Evolutionary conservation across 305 asterid species (phyloP).

Genomic region (Andrographis paniculata): DNA sequence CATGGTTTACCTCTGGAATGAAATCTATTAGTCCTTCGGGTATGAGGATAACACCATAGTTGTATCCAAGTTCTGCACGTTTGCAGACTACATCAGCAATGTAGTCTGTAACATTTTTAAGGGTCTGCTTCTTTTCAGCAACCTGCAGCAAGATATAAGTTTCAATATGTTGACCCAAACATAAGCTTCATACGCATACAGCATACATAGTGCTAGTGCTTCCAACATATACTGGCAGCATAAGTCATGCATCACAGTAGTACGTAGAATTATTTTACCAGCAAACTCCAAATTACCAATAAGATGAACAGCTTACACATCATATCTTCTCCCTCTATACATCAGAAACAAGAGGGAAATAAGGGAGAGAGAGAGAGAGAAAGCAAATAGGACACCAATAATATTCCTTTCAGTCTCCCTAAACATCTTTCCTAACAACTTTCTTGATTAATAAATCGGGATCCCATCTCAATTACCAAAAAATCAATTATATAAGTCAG

Average conservation of each 20-base stretch:
- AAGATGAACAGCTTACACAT: background rate
- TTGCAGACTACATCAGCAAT: conserved; percentile 76
- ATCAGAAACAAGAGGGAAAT: background rate
- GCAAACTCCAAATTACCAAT: background rate
- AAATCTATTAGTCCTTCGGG: conserved; percentile 98
- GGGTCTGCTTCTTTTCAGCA: conserved; percentile 82
- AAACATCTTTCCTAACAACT: conserved; percentile 1
- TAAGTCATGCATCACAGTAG: background rate
- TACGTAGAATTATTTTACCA: background rate
- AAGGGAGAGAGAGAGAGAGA: background rate
- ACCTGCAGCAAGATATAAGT: conserved; percentile 42
- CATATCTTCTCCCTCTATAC: background rate
- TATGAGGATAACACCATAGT: conserved; percentile 94
- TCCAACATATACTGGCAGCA: no score
- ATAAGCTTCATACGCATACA: no score
- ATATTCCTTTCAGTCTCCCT: no score
- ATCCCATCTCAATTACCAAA: no score
- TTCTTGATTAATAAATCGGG: no score
- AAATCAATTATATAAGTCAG: no score
- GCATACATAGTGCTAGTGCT: no score
- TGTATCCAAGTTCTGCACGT: conserved; percentile 78
- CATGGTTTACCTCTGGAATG: conserved; percentile 76
- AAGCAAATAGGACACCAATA: background rate
- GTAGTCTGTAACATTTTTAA: conserved; percentile 76
- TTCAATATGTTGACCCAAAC: background rate